Evolutionary conservation across 2,329 filamentous ascomycete species (phyloP).

Genomic region (Monosporascus ibericus): DNA sequence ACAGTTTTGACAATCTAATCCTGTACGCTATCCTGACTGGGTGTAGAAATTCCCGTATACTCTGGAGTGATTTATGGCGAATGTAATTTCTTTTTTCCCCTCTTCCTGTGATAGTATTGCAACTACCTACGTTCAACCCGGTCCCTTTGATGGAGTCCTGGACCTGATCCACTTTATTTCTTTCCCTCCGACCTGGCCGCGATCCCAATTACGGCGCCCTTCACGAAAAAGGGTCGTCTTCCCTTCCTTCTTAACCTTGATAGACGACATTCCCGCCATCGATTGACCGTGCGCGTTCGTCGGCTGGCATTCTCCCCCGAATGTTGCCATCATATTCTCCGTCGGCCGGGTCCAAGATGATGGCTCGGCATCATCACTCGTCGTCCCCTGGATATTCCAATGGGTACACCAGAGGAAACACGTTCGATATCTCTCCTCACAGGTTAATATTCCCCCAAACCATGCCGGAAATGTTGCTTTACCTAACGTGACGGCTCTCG

Average conservation of each 20-base stretch:
- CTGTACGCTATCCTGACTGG: too few relatives aligned
- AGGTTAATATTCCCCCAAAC: slow-evolving; percentile 55
- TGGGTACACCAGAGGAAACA: slow-evolving; percentile 71
- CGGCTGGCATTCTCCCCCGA: slow-evolving; percentile 17
- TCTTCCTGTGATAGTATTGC: not conserved
- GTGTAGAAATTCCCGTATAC: too few relatives aligned
- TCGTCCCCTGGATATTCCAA: slow-evolving; percentile 62
- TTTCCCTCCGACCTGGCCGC: not conserved
- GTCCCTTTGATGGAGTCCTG: not conserved
- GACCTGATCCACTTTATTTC: not conserved
- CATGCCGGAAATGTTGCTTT: slow-evolving; percentile 3
- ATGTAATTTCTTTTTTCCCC: not conserved
- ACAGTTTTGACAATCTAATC: too few relatives aligned
- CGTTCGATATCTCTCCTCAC: slow-evolving; percentile 84
- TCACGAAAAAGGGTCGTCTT: slow-evolving; percentile 10
- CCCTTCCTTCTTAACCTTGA: slow-evolving; percentile 2
- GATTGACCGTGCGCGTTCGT: slow-evolving; percentile 4
- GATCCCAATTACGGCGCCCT: not conserved
- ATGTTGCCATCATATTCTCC: slow-evolving; percentile 58
- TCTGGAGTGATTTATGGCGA: not conserved
- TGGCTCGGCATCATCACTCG: slow-evolving; percentile 70
- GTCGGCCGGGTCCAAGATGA: slow-evolving; percentile 56
- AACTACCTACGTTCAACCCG: too few relatives aligned
- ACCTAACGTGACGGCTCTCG: slow-evolving; percentile 8
- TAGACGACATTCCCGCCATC: not conserved